Evolutionary conservation across 441 rosid genomes (phyloP), one percentile per base, ranked within the genome.

Genomic region (Macaranga tanarius): DNA sequence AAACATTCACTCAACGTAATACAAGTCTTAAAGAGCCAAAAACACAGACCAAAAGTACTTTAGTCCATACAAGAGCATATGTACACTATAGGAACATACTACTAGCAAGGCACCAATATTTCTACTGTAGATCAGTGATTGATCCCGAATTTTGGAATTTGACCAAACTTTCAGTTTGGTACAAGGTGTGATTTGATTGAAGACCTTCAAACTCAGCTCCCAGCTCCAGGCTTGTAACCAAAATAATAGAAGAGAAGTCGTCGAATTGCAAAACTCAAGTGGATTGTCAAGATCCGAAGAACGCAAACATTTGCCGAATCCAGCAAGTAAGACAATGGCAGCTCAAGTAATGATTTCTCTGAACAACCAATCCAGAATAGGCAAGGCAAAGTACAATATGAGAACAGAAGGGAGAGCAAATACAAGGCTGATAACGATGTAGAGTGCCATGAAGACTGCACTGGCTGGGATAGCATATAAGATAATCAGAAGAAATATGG

Each of bases 401-500:
- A 89, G 85, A 78, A 88, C 85, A 47, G 94, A 92, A 4, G 99
- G 97, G 28, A 89, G 77, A 65, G 92, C 97, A 77, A 94, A 87
- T 67, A 90, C 79, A 64, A 88, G 65, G 0, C 94, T 90, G 78
- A 92, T 80, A 54, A 92, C 80, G 77, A 89, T 77, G 85, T 88
- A 90, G 60, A 90, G 63, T 3, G 92, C 89, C 63, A 94, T 82
- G 71, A 94, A 84, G 57, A 90, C 88, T 45, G 95, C 92, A 79
- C 97, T 94, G 57, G 84, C 87, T 9, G 97, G 99, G 76, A 94
- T 88, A 55, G 92, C 97, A 79, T 88, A 94, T 60, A 90, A 64
- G 71, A 88, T 83, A 51, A 92, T 79, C 77, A 92, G 75, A 72
- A 90, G 88, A 78, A 92, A 86, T 70, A 94, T 71, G 71, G 89